phyloP scores from a whole-genome alignment of 179 eudicot genomes.

The Sideroxylon spinosum region DNA sequence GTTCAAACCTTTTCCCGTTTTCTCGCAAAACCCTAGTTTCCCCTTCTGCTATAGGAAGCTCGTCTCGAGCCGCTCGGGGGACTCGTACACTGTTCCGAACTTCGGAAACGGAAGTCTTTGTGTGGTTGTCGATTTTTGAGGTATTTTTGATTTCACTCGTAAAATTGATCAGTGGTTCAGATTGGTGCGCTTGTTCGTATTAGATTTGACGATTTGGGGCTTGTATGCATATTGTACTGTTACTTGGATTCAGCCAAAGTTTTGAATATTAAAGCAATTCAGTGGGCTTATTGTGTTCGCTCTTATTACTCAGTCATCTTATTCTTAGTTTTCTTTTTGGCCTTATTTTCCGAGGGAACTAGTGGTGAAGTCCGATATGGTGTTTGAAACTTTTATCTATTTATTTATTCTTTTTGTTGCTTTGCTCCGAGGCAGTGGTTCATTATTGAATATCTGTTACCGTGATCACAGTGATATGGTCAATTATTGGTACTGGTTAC shows the following conservation, averaged over 20 bases:
- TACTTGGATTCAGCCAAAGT: not conserved
- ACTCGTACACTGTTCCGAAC: not conserved
- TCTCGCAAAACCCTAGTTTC: conserved; percentile 4
- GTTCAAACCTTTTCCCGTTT: not conserved
- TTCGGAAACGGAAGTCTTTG: not conserved
- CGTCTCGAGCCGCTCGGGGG: not conserved
- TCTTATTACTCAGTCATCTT: not conserved
- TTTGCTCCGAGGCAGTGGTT: not conserved
- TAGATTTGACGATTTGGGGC: too few species aligned
- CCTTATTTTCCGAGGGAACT: not conserved
- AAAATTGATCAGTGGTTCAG: not conserved
- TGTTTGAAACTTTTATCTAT: not conserved
- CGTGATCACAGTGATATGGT: not conserved
- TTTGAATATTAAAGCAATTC: not conserved
- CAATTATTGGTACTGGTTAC: not conserved
- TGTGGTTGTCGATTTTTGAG: not conserved
- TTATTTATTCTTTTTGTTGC: not conserved
- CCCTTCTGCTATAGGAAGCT: not conserved
- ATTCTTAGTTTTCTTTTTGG: not conserved
- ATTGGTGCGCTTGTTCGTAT: not conserved
- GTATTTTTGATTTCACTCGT: conserved; percentile 5
- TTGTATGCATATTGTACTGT: not conserved
- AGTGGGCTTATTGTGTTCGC: too few species aligned
- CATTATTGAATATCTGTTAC: not conserved
- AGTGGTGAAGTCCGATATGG: not conserved